Evolutionary conservation across 768 basidiomycete species (phyloP).

Genomic region (Xerocomellus intermedius): DNA sequence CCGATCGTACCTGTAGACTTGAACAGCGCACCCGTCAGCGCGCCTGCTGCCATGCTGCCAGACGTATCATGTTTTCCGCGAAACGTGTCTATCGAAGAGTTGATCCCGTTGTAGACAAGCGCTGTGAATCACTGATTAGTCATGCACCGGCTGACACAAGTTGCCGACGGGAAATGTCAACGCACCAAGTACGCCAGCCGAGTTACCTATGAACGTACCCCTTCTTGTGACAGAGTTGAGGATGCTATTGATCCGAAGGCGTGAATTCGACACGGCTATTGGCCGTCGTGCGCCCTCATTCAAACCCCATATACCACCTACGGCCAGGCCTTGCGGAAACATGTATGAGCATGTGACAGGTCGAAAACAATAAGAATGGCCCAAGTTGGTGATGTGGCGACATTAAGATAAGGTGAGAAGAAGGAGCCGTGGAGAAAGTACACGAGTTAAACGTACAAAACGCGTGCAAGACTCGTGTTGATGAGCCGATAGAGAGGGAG

Average conservation of each 20-base stretch:
- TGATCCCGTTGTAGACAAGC: constrained; percentile 93
- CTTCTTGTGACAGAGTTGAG: constrained; percentile 95
- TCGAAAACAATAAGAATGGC: constrained; percentile 74
- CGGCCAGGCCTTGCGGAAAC: constrained; percentile 77
- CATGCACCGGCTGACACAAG: constrained; percentile 32
- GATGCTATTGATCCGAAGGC: constrained; percentile 94
- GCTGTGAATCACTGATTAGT: constrained; percentile 52
- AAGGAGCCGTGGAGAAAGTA: constrained; percentile 43
- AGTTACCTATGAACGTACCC: constrained; percentile 98
- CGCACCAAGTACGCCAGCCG: constrained; percentile 95
- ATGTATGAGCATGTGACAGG: constrained; percentile 73
- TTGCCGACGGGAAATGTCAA: constrained; percentile 36
- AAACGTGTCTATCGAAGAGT: constrained; percentile 86
- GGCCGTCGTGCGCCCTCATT: constrained; percentile 90
- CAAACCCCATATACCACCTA: constrained; percentile 95
- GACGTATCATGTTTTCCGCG: constrained; percentile 90
- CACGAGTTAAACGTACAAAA: constrained; percentile 48
- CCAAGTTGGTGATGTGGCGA: constrained; percentile 54
- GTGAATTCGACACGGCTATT: constrained; percentile 78
- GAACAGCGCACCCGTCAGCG: constrained; percentile 84
- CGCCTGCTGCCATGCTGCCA: constrained; percentile 92
- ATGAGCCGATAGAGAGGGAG: constrained; percentile 57
- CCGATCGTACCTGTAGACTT: constrained; percentile 84
- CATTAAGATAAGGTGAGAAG: constrained; percentile 70
- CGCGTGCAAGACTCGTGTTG: constrained; percentile 43